These are phyloP conservation scores for Colletotrichum viniferum DNA, from an alignment of 2,329 filamentous ascomycete genomes.

Conservation along the genomic window DNA sequence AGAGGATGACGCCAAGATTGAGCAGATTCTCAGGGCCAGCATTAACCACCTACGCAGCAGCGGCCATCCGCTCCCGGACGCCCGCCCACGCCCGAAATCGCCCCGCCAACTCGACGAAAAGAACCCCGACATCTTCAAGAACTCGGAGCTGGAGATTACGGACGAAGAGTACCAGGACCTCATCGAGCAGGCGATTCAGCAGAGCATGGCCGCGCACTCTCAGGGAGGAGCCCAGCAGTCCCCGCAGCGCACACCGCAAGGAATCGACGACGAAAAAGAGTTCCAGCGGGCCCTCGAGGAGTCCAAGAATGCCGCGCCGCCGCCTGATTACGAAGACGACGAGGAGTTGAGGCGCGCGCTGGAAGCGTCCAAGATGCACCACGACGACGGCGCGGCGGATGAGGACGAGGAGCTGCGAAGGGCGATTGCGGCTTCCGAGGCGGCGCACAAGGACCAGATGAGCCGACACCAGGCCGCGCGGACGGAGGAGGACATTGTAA, in stretches of 20 bases:
- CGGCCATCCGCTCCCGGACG: slow-evolving; percentile 19
- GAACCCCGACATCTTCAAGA: slow-evolving; percentile 15
- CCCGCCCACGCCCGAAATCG: neutral
- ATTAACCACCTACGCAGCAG: slow-evolving; percentile 57
- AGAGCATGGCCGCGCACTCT: slow-evolving; percentile 46
- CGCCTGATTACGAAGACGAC: slow-evolving; percentile 29
- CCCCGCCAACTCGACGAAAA: slow-evolving; percentile 2
- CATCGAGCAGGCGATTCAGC: slow-evolving; percentile 60
- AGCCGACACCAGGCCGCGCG: slow-evolving; percentile 44
- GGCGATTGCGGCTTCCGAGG: slow-evolving; percentile 52
- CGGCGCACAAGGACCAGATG: slow-evolving; percentile 47
- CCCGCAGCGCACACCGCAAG: slow-evolving; percentile 3
- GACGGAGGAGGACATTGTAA: slow-evolving; percentile 73
- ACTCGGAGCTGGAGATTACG: slow-evolving; percentile 45
- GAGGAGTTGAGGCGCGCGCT: slow-evolving; percentile 43
- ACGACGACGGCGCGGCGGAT: slow-evolving; percentile 25
- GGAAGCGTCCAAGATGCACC: slow-evolving; percentile 39
- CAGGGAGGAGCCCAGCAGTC: slow-evolving; percentile 21
- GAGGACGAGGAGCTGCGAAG: slow-evolving; percentile 50
- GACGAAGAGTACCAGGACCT: slow-evolving; percentile 63
- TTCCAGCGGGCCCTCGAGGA: slow-evolving; percentile 45
- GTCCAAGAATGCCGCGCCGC: slow-evolving; percentile 30
- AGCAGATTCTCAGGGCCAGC: slow-evolving; percentile 75
- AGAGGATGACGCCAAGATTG: slow-evolving; percentile 73
- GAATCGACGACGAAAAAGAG: slow-evolving; percentile 35